These are phyloP conservation scores for Phytophthora sp. DNA, from an alignment of 352 stramenopile genomes.

Conservation along the genomic window DNA sequence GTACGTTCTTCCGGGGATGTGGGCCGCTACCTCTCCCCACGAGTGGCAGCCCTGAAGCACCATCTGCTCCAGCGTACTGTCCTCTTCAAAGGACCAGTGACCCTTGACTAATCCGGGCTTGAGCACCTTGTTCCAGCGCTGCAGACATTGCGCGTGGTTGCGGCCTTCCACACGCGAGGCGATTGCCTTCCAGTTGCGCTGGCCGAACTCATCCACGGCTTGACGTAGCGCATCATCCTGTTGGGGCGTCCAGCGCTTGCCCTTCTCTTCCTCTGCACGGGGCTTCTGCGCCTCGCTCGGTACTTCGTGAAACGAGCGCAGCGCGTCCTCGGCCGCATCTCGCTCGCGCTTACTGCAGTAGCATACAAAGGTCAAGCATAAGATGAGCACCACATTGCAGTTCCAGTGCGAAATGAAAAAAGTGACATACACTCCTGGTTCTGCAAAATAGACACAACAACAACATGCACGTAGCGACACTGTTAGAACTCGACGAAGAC, in stretches of 20 bases:
- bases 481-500: slow-evolving; percentile 4
- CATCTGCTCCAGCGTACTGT: slow-evolving; percentile 85
- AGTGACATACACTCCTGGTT: slow-evolving; percentile 31
- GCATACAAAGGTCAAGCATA: slow-evolving; percentile 7
- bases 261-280: slow-evolving; percentile 56
- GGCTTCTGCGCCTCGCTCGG: slow-evolving; percentile 62
- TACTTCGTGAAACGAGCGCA: slow-evolving; percentile 57
- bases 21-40: slow-evolving; percentile 67
- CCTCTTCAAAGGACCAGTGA: slow-evolving; percentile 92
- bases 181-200: slow-evolving; percentile 89
- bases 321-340: slow-evolving; percentile 36
- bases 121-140: slow-evolving; percentile 89
- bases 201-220: slow-evolving; percentile 77
- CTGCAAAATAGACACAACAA: no score
- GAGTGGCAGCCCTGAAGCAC: slow-evolving; percentile 76
- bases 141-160: slow-evolving; percentile 78
- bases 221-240: slow-evolving; percentile 78
- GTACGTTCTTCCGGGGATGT: slow-evolving; percentile 71
- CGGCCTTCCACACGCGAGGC: slow-evolving; percentile 61
- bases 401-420: slow-evolving; percentile 14
- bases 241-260: slow-evolving; percentile 74
- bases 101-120: slow-evolving; percentile 92
- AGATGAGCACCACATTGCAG: slow-evolving; percentile 13
- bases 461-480: not conserved
- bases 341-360: slow-evolving; percentile 57